phyloP scores from a whole-genome alignment of 2,329 filamentous ascomycete species.

The Aureobasidium uvarum region DNA sequence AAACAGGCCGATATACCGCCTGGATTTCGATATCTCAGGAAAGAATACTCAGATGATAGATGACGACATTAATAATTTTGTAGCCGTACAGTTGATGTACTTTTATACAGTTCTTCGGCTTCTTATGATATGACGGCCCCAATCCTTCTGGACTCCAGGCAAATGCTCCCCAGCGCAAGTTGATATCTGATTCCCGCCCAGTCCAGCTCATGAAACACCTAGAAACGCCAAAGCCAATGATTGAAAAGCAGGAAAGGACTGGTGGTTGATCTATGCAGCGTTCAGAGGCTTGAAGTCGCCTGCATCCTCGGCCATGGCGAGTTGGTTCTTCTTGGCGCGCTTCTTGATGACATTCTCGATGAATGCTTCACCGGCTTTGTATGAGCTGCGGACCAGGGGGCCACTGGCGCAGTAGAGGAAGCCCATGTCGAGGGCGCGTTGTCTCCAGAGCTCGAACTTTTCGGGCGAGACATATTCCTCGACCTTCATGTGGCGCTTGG shows the following conservation, averaged over 20 bases:
- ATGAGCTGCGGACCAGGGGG: constrained; percentile 87
- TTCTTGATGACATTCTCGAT: constrained; percentile 98
- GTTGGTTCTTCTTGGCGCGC: constrained; percentile 50
- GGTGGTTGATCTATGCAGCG: neutral
- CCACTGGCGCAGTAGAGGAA: constrained; percentile 97
- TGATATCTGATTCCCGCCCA: constrained; percentile 22
- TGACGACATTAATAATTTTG: constrained; percentile 6
- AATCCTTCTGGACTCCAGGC: constrained; percentile 19
- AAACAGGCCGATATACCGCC: too few relatives aligned
- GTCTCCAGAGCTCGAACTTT: constrained; percentile 86
- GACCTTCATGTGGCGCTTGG: constrained; percentile 96
- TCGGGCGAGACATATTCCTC: constrained; percentile 92
- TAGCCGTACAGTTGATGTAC: constrained; percentile 26
- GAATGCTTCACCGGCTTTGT: constrained; percentile 97
- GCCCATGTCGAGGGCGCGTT: constrained; percentile 87
- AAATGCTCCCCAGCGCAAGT: constrained; percentile 27
- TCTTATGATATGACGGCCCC: neutral
- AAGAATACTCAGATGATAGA: neutral
- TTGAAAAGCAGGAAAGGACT: neutral
- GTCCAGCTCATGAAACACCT: neutral
- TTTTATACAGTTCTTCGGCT: constrained; percentile 15
- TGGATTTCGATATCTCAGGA: neutral
- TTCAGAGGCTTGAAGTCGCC: constrained; percentile 32
- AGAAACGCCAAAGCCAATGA: constrained; percentile 2
- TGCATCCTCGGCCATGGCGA: constrained; percentile 35